A percentile compares a stretch with the other conserved stretches of the same genome.
Conservation (phyloP, 345 rosid genomes). For the Abelmoschus esculentus region DNA sequence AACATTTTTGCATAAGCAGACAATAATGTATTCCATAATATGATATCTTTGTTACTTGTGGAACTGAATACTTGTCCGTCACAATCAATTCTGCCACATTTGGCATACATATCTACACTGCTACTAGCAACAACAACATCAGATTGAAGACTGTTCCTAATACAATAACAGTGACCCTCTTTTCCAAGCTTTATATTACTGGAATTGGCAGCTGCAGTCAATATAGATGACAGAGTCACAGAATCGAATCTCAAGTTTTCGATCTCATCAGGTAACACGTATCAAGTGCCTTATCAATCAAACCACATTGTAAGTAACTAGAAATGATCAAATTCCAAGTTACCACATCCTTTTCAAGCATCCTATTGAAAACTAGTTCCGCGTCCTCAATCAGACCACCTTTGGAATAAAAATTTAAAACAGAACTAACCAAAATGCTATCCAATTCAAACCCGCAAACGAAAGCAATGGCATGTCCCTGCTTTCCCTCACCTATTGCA, state of each 20-base stretch:
- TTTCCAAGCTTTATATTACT: conserved; percentile 42
- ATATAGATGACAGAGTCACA: conserved; percentile 49
- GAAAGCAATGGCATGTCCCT: conserved; percentile 60
- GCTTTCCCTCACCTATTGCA: conserved; percentile 63
- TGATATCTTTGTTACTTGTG: conserved; percentile 35
- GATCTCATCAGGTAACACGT: conserved; percentile 46
- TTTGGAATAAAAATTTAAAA: conserved; percentile 65
- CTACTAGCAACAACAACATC: conserved; percentile 47
- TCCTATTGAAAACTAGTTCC: conserved; percentile 49
- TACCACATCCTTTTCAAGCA: conserved; percentile 30
- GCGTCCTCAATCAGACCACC: conserved; percentile 62
- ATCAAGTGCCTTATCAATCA: conserved; percentile 42
- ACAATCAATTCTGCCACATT: conserved; percentile 43
- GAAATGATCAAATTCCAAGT: conserved; percentile 67
- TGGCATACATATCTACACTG: conserved; percentile 50
- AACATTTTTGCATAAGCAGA: conserved; percentile 54
- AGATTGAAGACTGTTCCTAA: conserved; percentile 47
- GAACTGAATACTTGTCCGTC: conserved; percentile 47
- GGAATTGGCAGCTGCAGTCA: conserved; percentile 49
- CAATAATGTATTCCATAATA: conserved; percentile 57
- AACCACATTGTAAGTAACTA: conserved; percentile 13
- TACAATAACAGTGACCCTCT: conserved; percentile 56
- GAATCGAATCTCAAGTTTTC: conserved; percentile 54
- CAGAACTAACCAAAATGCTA: conserved; percentile 55
- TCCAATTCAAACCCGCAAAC: conserved; percentile 49